These are phyloP conservation scores for Jamesozyma gamospora DNA, from an alignment of 805 yeast genomes.

Conservation along the genomic window DNA sequence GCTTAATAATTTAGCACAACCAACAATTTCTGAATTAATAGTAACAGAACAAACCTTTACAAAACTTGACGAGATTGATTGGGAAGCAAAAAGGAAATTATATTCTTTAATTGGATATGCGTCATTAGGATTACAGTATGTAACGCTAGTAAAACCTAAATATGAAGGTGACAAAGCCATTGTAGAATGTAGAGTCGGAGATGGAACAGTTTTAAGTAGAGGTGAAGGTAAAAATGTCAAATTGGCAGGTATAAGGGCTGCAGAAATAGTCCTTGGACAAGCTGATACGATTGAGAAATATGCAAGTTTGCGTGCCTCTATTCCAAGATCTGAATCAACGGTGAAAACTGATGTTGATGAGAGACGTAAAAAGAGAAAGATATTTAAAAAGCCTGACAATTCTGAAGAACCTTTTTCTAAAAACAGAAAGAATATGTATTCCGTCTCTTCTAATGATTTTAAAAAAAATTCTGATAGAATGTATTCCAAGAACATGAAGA, in stretches of 20 bases:
- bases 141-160: constrained; percentile 32
- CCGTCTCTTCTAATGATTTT: too few species aligned
- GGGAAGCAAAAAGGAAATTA: constrained; percentile 66
- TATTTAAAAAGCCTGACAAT: too few species aligned
- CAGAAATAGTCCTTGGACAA: constrained; percentile 63
- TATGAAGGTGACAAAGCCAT: constrained; percentile 34
- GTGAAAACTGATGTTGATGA: constrained; percentile 7
- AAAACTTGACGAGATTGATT: constrained; percentile 34
- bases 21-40: constrained; percentile 29
- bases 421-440: too few species aligned
- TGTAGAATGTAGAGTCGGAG: constrained; percentile 58
- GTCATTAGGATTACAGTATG: constrained; percentile 50
- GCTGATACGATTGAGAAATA: constrained; percentile 53
- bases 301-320: constrained; percentile 44
- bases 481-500: not conserved
- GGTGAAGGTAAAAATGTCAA: constrained; percentile 64
- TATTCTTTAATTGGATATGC: constrained; percentile 77
- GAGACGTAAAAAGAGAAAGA: not conserved
- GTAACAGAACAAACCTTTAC: constrained; percentile 20
- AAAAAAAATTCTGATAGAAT: too few species aligned
- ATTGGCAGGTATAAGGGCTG: constrained; percentile 79
- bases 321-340: constrained; percentile 35
- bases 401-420: too few species aligned
- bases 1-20: constrained; percentile 44
- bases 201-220: constrained; percentile 52